Evolutionary conservation across 2,329 filamentous ascomycete species (phyloP).

Genomic region (Trichoderma oligosporum): DNA sequence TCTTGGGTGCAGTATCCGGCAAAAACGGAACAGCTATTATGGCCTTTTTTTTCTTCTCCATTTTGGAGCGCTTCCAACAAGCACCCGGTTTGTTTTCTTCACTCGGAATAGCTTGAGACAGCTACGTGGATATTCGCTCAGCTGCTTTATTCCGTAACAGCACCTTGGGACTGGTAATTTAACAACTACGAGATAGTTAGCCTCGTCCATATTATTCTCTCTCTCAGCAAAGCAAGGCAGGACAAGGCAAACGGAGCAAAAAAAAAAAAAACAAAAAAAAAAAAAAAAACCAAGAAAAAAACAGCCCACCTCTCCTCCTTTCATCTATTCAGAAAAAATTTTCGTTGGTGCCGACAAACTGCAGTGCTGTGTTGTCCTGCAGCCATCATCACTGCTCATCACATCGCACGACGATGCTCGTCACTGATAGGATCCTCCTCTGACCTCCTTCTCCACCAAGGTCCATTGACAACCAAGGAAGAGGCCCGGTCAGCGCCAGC

Average conservation of each 20-base stretch:
- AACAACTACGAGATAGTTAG: background rate
- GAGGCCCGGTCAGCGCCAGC: conserved; percentile 35
- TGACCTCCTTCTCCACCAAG: conserved; percentile 28
- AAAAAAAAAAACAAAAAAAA: background rate
- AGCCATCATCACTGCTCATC: conserved; percentile 41
- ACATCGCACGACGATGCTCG: conserved; percentile 29
- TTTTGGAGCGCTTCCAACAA: background rate
- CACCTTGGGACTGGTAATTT: background rate
- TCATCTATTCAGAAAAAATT: conserved; percentile 15
- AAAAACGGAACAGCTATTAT: background rate
- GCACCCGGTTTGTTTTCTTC: conserved; percentile 14
- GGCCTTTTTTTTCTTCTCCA: too few relatives aligned
- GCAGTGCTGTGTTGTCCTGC: conserved; percentile 46
- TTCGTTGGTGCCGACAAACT: conserved; percentile 22
- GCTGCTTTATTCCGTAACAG: background rate
- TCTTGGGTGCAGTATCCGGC: conserved; percentile 8
- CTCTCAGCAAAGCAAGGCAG: conserved; percentile 1
- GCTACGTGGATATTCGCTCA: background rate
- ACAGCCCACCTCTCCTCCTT: background rate
- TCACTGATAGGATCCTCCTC: conserved; percentile 43
- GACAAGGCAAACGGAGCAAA: background rate
- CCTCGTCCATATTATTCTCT: background rate
- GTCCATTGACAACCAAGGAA: conserved; percentile 39
- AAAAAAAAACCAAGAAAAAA: background rate
- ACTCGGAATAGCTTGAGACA: background rate